Conservation (phyloP, 2,329 filamentous ascomycete species). For the Trichoderma hamatum region DNA sequence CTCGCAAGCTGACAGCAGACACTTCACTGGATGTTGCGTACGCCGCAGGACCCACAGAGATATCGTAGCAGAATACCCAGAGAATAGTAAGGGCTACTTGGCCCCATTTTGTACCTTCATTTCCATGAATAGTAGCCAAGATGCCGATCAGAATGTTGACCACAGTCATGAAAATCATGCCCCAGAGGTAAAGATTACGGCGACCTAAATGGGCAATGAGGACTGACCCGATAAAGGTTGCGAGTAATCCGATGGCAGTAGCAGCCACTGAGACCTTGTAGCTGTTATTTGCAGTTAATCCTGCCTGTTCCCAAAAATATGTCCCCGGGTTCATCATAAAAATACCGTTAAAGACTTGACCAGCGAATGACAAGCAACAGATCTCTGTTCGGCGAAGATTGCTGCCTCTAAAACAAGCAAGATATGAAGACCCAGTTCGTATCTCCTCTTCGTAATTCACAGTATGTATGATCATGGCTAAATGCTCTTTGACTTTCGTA, state of each 20-base stretch:
- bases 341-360: slow-evolving; percentile 17
- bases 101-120: slow-evolving; percentile 44
- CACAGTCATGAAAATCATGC: slow-evolving; percentile 47
- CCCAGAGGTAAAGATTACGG: slow-evolving; percentile 47
- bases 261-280: slow-evolving; percentile 21
- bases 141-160: slow-evolving; percentile 43
- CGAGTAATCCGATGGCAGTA: slow-evolving; percentile 34
- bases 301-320: slow-evolving; percentile 23
- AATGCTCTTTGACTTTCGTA: slow-evolving; percentile 20
- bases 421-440: slow-evolving; percentile 43
- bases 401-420: slow-evolving; percentile 48
- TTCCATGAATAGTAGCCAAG: slow-evolving; percentile 43
- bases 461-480: slow-evolving; percentile 49
- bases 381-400: slow-evolving; percentile 56
- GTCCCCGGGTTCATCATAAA: slow-evolving; percentile 24
- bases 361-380: slow-evolving; percentile 34
- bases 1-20: slow-evolving; percentile 56
- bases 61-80: slow-evolving; percentile 46
- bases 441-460: slow-evolving; percentile 45
- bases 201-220: slow-evolving; percentile 49
- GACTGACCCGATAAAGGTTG: slow-evolving; percentile 46
- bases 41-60: slow-evolving; percentile 57
- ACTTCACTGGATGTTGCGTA: slow-evolving; percentile 57
- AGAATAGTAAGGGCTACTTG: slow-evolving; percentile 56
- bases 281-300: slow-evolving; percentile 13